These are phyloP conservation scores for Mucor velutinosus DNA, from an alignment of 371 early-diverging fungal species.

Conservation along the genomic window DNA sequence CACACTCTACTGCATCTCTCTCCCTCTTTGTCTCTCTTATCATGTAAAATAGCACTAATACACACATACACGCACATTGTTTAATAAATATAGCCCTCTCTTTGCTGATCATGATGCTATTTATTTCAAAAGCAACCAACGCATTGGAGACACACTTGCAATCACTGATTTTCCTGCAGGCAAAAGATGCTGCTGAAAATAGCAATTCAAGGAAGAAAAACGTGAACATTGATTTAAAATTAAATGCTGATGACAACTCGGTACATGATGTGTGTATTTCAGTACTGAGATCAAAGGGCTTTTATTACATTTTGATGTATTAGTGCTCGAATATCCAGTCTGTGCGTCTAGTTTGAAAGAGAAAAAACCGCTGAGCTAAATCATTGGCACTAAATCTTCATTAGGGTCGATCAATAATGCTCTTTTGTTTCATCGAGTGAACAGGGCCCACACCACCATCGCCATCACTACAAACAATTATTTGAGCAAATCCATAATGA, in stretches of 20 bases:
- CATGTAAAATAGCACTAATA: not conserved
- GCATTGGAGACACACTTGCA: not conserved
- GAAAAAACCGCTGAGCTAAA: not conserved
- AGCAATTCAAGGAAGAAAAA: slow-evolving; percentile 2
- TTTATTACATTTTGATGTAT: not conserved
- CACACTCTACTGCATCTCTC: not conserved
- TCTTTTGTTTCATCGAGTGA: too few relatives aligned
- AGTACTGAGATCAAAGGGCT: not conserved
- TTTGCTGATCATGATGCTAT: not conserved
- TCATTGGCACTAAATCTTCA: not conserved
- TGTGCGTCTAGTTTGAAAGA: not conserved
- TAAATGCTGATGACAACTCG: not conserved
- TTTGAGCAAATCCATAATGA: not conserved
- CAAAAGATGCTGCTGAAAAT: not conserved
- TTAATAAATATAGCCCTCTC: not conserved
- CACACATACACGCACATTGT: not conserved
- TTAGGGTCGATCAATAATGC: too few relatives aligned
- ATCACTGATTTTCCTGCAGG: not conserved
- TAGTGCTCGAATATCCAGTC: not conserved
- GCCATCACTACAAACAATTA: not conserved
- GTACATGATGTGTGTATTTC: not conserved
- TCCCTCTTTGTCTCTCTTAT: not conserved
- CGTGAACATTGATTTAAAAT: not conserved
- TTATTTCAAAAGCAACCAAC: not conserved
- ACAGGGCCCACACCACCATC: not conserved